Base-by-base conservation (phyloP, 306 rosid genomes). In the Vigna reflexopilosa region DNA sequence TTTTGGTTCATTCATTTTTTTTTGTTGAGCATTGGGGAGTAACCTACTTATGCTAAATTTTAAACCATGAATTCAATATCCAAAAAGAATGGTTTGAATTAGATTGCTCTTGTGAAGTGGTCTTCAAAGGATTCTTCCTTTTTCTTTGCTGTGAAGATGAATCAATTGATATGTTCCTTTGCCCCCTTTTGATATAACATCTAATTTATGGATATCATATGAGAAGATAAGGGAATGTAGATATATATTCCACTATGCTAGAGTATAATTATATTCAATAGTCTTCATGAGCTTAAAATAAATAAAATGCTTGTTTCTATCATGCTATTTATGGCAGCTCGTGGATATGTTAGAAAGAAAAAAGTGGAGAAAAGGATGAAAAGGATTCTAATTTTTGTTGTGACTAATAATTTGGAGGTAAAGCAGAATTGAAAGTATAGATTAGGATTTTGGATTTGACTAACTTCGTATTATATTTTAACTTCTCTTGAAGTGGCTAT, bases 401-500 rank as follows among this genome's bases (percentile, higher is more conserved):
- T 48, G 57, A 72, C 38, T 32, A 36, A 42, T 59, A 44, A 70
- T 38, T 48, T 40, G 50, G 34, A 38, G 28, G n/a, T 56, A 7
- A 67, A 76, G 42, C 79, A 45, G 12, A 62, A 45, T 54, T 63
- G 73, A 52, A 77, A 59, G 42, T 65, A 30, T 20, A 40, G 45
- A 57, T 49, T 49, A 42, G 79, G 50, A 48, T 42, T 82, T 81
- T 47, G 42, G 28, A 40, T 79, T 68, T 73, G 70, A 34, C 78
- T 83, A 77, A 77, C 76, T 55, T 73, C 70, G 69, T 70, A 81
- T 51, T 67, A 51, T 47, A 52, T 81, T 70, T 12, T 42, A 70
- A 51, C 26, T 9, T 78, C 36, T 9, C 34, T 73, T 82, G 77
- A 49, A 95, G 98, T 80, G 98, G 98, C 58, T 89, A 80, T 85